Evolutionary conservation across 1,284 basidiomycete species (phyloP).

Genomic region (Ganoderma boninense): DNA sequence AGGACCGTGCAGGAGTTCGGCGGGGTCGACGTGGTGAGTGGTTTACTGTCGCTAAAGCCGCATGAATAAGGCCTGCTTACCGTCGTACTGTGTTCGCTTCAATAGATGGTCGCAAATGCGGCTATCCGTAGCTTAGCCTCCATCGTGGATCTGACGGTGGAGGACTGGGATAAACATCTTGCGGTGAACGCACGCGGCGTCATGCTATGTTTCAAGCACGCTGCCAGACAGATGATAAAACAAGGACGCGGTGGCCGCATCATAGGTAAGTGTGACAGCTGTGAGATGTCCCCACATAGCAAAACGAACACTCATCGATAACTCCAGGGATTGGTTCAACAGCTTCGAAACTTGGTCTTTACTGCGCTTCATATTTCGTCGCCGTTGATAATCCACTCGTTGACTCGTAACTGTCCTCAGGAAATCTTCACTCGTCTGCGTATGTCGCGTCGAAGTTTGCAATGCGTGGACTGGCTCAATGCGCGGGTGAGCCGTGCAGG

Average conservation of each 20-base stretch:
- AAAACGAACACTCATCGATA: not conserved
- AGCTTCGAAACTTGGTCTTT: not conserved
- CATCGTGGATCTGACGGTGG: slow-evolving; percentile 30
- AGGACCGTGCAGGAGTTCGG: slow-evolving; percentile 37
- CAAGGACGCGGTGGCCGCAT: slow-evolving; percentile 41
- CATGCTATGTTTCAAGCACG: slow-evolving; percentile 41
- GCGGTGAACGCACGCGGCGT: slow-evolving; percentile 39
- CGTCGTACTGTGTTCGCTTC: not conserved
- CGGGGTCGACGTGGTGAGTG: slow-evolving; percentile 36
- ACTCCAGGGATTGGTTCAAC: not conserved
- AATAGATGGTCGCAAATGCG: slow-evolving; percentile 42
- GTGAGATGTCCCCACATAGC: too few relatives aligned
- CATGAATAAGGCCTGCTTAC: not conserved
- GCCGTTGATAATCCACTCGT: not conserved
- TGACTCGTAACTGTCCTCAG: not conserved
- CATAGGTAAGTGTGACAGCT: slow-evolving; percentile 29
- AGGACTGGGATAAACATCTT: slow-evolving; percentile 34
- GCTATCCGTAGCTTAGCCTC: slow-evolving; percentile 32
- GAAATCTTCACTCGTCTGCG: not conserved
- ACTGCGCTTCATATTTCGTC: not conserved
- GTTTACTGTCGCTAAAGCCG: not conserved
- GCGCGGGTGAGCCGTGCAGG: not conserved
- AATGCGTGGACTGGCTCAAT: not conserved
- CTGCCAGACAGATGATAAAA: slow-evolving; percentile 39
- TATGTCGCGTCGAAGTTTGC: slow-evolving; percentile 10